A percentile compares a stretch with the other conserved stretches of the same genome.
Conservation (phyloP, 2,329 filamentous ascomycete genomes). For the Penicillium janthinellum region DNA sequence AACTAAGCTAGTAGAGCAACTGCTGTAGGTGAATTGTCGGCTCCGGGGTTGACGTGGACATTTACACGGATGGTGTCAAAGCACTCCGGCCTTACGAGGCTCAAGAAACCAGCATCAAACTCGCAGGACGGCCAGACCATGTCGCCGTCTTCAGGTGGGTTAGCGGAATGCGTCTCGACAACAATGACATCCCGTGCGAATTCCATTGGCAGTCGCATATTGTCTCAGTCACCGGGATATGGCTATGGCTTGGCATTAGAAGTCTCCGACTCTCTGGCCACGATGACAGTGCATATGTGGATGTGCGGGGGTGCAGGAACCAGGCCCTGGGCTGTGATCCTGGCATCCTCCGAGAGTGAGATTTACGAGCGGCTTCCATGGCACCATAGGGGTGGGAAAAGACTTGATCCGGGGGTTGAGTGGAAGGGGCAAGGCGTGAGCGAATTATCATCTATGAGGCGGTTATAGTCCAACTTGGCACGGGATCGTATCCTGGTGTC, state of each 20-base stretch:
- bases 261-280: neutral
- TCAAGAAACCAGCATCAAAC: neutral
- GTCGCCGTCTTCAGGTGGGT: neutral
- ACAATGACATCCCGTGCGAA: conserved; percentile 1
- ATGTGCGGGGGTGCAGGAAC: neutral
- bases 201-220: neutral
- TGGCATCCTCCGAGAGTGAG: no score
- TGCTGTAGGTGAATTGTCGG: neutral
- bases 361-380: neutral
- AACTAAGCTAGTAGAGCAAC: neutral
- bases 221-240: neutral
- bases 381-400: neutral
- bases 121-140: no score
- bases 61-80: neutral
- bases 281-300: neutral
- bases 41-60: neutral
- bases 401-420: neutral
- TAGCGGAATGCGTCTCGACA: neutral
- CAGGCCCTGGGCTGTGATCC: no score
- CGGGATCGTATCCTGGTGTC: neutral
- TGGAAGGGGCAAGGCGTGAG: conserved; percentile 1
- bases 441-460: neutral
- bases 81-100: neutral
- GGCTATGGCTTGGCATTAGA: neutral
- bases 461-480: conserved; percentile 15